Base-by-base conservation (phyloP, 1,139 yeast species). In the Zygosaccharomyces sapae region DNA sequence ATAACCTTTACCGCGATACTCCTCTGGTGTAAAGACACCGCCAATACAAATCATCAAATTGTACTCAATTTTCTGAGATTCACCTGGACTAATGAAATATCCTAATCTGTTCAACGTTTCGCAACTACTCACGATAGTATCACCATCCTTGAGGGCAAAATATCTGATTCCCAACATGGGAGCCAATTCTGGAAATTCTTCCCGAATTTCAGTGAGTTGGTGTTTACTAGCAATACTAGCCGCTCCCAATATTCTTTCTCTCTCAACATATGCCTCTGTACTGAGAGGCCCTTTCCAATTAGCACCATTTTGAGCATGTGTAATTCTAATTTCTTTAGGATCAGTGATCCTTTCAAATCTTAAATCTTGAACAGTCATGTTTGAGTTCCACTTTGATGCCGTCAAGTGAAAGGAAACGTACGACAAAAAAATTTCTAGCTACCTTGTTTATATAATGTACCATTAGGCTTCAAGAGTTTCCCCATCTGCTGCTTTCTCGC, bases 1-100 rank as follows among this genome's bases (percentile, higher is more conserved):
- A 56, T 79, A 80, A 1, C 92, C 89, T 54, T 77, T 75, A 19
- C 83, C 81, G 49, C 95, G 73, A 58, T 73, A 66, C 44, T 74
- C 70, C 6, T 73, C 71, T 29, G 77, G 73, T 0, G 90, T 83
- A 63, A 70, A 84, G 0, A 84, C 89, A 10, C 81, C 81, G 18
- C 88, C 87, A 48, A 83, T 70, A 50, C 84, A 76, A 3, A 78
- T 78, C 50, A 75, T 67, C n/a, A 73, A 60, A 6, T 77, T 68
- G 3, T 66, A 66, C 18, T 56, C 55, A 22, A 62, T 47, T 10
- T 53, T 55, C 1, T 66, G 66, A 19, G 57, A 43, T 5, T 53
- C 42, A 3, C 46, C 50, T 1, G 63, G 59, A 8, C 45, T 37
- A n/a, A 63, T 55, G 29, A 61, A 59, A 55, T 70, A 67, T 0